Percentiles rank a stretch among this genome's conserved stretches.
These are phyloP conservation scores for Mycena venus DNA, from an alignment of 768 basidiomycete genomes.

Conservation along the genomic window DNA sequence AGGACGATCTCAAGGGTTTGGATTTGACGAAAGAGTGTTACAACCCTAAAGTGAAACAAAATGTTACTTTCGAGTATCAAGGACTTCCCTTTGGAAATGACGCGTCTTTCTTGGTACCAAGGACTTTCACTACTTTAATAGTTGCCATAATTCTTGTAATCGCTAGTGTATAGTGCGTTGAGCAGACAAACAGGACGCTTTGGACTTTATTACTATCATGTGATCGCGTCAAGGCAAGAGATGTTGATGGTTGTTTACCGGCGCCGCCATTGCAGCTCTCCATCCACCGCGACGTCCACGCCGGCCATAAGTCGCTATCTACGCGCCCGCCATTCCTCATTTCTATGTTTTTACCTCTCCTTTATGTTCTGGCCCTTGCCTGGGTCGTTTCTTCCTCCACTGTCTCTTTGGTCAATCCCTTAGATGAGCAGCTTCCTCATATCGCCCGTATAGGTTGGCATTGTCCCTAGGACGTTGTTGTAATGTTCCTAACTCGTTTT, in stretches of 20 bases:
- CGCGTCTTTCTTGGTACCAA: not conserved
- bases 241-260: not conserved
- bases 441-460: slow-evolving; percentile 74
- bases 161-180: not conserved
- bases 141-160: not conserved
- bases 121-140: not conserved
- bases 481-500: not conserved
- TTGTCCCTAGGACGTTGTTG: not conserved
- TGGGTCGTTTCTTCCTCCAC: slow-evolving; percentile 56
- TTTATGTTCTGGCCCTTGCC: slow-evolving; percentile 57
- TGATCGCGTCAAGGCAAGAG: not conserved
- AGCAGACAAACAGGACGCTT: not conserved
- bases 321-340: slow-evolving; percentile 60
- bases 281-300: slow-evolving; percentile 4
- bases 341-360: slow-evolving; percentile 77
- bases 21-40: slow-evolving; percentile 24
- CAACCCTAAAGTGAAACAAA: slow-evolving; percentile 25
- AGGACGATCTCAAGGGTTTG: slow-evolving; percentile 23
- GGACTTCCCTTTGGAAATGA: slow-evolving; percentile 25
- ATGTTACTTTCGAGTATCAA: slow-evolving; percentile 22
- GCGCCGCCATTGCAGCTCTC: not conserved
- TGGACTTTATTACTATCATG: slow-evolving; percentile 1
- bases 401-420: slow-evolving; percentile 68
- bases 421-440: slow-evolving; percentile 81
- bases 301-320: not conserved